A percentile compares a stretch with the other conserved stretches of the same genome.
These are phyloP conservation scores for Pythium plurisporium DNA, from an alignment of 352 stramenopile species.

Conservation along the genomic window DNA sequence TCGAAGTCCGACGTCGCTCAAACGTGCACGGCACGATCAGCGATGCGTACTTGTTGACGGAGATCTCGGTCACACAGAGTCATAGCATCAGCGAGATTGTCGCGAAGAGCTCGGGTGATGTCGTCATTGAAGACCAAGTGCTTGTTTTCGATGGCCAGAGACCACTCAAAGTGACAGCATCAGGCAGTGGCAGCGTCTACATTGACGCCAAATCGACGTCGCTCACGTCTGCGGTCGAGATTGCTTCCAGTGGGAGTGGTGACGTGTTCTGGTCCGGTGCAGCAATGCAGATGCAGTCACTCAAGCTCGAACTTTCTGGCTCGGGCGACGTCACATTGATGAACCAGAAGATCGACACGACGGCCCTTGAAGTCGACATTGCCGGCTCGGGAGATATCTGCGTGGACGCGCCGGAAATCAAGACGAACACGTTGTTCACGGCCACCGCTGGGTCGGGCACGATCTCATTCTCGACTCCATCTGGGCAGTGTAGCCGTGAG, in stretches of 20 bases:
- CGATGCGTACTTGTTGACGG: slow-evolving; percentile 20
- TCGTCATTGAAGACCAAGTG: slow-evolving; percentile 20
- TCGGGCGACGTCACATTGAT: slow-evolving; percentile 15
- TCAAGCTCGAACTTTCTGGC: slow-evolving; percentile 6
- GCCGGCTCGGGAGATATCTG: slow-evolving; percentile 19
- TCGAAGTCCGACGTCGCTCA: slow-evolving; percentile 12
- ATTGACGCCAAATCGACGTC: slow-evolving; percentile 1
- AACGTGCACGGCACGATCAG: neutral
- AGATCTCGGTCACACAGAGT: slow-evolving; percentile 11
- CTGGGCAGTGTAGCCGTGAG: slow-evolving; percentile 3
- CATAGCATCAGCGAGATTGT: slow-evolving; percentile 8
- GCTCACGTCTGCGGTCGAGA: neutral
- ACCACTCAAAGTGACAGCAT: slow-evolving; percentile 2
- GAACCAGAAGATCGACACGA: neutral
- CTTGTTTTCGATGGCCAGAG: neutral
- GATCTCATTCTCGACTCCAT: slow-evolving; percentile 10
- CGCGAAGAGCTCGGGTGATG: slow-evolving; percentile 5
- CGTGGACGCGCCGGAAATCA: slow-evolving; percentile 3
- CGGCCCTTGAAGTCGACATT: slow-evolving; percentile 1
- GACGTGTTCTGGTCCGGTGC: slow-evolving; percentile 7
- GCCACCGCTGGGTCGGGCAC: slow-evolving; percentile 6
- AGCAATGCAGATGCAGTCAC: neutral
- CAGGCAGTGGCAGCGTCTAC: slow-evolving; percentile 18
- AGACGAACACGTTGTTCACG: slow-evolving; percentile 3
- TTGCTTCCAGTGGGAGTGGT: slow-evolving; percentile 9